Conservation (phyloP, 371 early-diverging fungal genomes). For the Mucor sp. region DNA sequence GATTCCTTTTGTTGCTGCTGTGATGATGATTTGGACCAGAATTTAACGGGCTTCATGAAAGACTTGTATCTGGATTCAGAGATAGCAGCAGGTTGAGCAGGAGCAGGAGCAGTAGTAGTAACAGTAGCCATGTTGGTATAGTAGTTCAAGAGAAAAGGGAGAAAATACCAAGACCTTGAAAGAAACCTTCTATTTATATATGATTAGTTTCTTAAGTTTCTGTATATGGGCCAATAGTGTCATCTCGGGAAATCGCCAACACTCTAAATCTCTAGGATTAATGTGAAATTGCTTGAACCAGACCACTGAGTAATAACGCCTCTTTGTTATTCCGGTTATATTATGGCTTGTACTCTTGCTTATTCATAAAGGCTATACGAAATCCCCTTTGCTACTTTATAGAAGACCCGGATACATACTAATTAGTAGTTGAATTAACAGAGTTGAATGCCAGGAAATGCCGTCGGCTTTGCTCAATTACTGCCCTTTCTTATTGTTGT, state of each 20-base stretch:
- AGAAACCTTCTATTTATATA: not conserved
- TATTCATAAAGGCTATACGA: not conserved
- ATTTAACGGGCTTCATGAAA: conserved; percentile 27
- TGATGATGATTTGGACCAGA: conserved; percentile 21
- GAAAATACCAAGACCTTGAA: not conserved
- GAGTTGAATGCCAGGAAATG: too few relatives aligned
- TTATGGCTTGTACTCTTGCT: not conserved
- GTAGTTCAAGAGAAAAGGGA: not conserved
- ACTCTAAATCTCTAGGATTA: not conserved
- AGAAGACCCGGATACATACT: not conserved
- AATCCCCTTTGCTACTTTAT: not conserved
- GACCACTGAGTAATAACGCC: not conserved
- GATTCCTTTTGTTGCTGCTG: conserved; percentile 7
- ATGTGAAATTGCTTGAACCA: not conserved
- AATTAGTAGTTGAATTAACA: not conserved
- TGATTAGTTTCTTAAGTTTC: not conserved
- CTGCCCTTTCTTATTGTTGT: not conserved
- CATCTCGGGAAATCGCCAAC: not conserved
- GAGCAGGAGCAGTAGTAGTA: not conserved
- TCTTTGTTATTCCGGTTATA: not conserved
- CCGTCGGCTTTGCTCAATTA: not conserved
- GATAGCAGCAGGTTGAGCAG: not conserved
- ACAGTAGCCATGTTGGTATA: not conserved
- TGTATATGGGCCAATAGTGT: not conserved
- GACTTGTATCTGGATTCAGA: conserved; percentile 23